Conservation (phyloP, 2,329 filamentous ascomycete genomes). For the Botrytis sinoallii region DNA sequence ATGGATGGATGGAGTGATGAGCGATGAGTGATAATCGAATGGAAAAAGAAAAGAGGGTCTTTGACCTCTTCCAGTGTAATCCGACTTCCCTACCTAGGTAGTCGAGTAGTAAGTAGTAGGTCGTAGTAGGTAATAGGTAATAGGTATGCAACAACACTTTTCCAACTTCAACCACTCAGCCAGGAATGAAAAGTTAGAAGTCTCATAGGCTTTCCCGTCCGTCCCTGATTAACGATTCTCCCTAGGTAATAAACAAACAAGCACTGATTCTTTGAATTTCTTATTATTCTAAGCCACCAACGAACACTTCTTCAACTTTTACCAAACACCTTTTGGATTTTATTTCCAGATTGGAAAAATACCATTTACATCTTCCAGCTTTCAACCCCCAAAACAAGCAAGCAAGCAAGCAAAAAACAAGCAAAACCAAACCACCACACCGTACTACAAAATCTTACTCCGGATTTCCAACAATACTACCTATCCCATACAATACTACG, state of each 20-base stretch:
- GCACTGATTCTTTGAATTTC: background rate
- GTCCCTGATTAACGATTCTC: background rate
- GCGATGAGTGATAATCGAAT: background rate
- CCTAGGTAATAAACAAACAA: background rate
- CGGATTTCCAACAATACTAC: background rate
- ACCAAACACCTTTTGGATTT: background rate
- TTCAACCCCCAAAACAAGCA: background rate
- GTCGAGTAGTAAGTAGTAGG: too few species aligned
- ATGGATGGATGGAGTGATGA: background rate
- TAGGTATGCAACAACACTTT: background rate
- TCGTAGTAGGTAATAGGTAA: background rate
- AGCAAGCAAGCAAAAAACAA: background rate
- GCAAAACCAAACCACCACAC: background rate
- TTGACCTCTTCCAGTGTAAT: background rate
- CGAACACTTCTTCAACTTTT: conserved; percentile 20
- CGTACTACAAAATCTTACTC: background rate
- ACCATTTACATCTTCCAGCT: background rate
- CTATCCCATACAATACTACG: background rate
- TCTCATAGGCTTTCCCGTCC: background rate
- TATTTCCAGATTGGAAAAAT: background rate
- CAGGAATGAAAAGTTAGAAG: background rate
- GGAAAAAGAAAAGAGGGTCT: background rate
- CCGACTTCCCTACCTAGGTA: background rate
- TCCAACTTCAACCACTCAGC: background rate
- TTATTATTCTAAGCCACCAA: background rate